phyloP scores from a whole-genome alignment of 139 green algal species.

The Chlorella vulgaris region DNA sequence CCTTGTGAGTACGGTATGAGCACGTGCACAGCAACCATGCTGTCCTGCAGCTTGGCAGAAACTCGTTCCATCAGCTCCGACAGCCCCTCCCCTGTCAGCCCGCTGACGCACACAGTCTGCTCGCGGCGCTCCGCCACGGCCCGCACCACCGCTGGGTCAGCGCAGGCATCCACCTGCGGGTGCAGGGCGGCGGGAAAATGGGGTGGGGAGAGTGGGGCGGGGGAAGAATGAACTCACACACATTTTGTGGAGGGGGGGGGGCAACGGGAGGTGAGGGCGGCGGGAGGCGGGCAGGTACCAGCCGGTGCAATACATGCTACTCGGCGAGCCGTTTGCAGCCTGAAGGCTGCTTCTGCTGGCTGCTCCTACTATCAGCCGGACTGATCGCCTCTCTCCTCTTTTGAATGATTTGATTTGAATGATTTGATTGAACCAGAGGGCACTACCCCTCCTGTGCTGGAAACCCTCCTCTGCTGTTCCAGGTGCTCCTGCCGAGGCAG shows the following conservation, averaged over 20 bases:
- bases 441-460: no score
- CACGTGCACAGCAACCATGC: slow-evolving; percentile 48
- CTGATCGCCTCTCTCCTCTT: no score
- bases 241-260: no score
- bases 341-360: neutral
- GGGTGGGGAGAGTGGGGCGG: no score
- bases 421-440: no score
- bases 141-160: slow-evolving; percentile 63
- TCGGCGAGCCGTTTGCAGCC: neutral
- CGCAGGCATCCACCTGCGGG: slow-evolving; percentile 64
- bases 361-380: no score
- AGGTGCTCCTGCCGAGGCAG: neutral
- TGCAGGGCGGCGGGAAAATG: no score
- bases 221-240: no score
- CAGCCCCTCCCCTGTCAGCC: slow-evolving; percentile 75
- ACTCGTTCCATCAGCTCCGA: slow-evolving; percentile 69
- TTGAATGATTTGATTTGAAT: no score
- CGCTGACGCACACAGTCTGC: slow-evolving; percentile 64
- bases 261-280: neutral
- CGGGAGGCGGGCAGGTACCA: neutral
- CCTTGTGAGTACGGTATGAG: slow-evolving; percentile 54
- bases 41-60: slow-evolving; percentile 50
- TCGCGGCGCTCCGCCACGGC: slow-evolving; percentile 39
- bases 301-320: neutral
- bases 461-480: no score